Conservation (phyloP, 2,329 filamentous ascomycete genomes). For the Xylaria sp. region DNA sequence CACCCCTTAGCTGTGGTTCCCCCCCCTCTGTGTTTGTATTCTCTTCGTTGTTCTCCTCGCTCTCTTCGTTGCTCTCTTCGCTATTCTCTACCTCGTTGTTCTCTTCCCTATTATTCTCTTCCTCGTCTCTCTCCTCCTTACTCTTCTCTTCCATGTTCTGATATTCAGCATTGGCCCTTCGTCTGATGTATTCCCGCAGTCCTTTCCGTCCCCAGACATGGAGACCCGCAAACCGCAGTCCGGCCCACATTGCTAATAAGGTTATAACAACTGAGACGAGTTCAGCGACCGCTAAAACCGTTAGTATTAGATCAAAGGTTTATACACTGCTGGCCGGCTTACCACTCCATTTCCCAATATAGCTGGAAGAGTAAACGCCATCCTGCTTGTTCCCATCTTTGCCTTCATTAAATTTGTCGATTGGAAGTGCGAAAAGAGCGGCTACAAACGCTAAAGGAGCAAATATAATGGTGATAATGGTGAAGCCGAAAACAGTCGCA, state of each 20-base stretch:
- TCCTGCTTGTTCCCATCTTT: conserved; percentile 14
- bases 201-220: conserved; percentile 21
- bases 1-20: too few species aligned
- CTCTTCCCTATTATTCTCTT: too few species aligned
- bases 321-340: neutral
- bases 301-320: neutral
- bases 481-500: conserved; percentile 23
- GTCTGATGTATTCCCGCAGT: conserved; percentile 3
- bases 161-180: neutral
- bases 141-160: neutral
- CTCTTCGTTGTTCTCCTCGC: too few species aligned
- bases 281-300: conserved; percentile 7
- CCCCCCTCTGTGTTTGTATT: too few species aligned
- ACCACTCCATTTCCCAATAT: conserved; percentile 28
- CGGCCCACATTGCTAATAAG: conserved; percentile 23
- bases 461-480: conserved; percentile 15
- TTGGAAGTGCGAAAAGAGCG: conserved; percentile 18
- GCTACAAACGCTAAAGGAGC: conserved; percentile 17
- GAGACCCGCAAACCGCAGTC: conserved; percentile 9
- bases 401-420: conserved; percentile 24
- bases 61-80: too few species aligned
- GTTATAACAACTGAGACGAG: conserved; percentile 17
- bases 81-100: too few species aligned
- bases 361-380: conserved; percentile 12
- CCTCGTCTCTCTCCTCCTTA: neutral